Evolutionary conservation across 257 asterid genomes (phyloP), one percentile per base, ranked within the genome.

Genomic region (Solanum tacnaense): DNA sequence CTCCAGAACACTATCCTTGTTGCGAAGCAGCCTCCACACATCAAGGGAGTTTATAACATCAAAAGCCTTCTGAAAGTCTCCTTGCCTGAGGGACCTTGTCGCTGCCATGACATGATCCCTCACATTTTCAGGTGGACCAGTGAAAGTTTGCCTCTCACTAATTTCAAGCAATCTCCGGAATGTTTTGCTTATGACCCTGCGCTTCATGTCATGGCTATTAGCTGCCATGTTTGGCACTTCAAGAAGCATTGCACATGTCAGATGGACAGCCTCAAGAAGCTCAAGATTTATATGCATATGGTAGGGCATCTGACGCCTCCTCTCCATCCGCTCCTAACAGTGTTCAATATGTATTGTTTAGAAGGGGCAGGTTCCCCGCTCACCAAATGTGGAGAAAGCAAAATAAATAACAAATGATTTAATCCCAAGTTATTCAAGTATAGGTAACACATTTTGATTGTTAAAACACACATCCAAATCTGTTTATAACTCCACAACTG

Each of bases 151-250:
- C 76, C 98, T 94, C 92, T 95, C 98, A n/a, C 98, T 96, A 20
- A 58, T 89, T 74, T 96, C 99, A 6, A 95, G 96, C 90, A 97
- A 83, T 90, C 98, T 90, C 23, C 98, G 91, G 92, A 97, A 96
- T 46, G 90, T 93, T 90, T 94, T 96, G 95, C 99, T 96, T 82
- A 96, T 91, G 81, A 96, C 93, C 94, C 90, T 95, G 58, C 98
- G 98, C 91, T 90, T 96, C 44, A 95, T 97, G 86, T 97, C 99
- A 31, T 93, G 96, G 46, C 89, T 92, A 75, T 96, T 93, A 84
- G 99, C 98, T 76, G 99, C 99, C 98, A 97, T 95, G 93, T 95
- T 95, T 16, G 99, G 99, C 70, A 97, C 99, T 91, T 97, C 99
- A 25, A 97, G 94, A 83, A 97, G 90, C 99, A 97, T 97, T 35